Conservation (phyloP, 192 early-diverging fungal genomes). For the Funneliformis geosporum region DNA sequence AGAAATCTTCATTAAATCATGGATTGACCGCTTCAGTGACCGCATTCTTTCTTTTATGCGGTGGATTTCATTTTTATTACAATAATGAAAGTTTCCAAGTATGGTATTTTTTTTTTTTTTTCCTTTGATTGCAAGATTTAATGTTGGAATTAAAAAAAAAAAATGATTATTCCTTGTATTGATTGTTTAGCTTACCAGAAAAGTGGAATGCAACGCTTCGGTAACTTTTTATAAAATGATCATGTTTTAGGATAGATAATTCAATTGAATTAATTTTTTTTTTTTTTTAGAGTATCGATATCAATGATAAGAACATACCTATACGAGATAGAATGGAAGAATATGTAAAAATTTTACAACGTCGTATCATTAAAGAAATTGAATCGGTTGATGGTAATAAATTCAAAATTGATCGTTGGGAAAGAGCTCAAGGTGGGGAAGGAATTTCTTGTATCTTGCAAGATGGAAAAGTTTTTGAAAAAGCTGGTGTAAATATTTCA, state of each 20-base stretch:
- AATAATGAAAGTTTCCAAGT: not conserved
- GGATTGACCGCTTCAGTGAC: not conserved
- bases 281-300: not conserved
- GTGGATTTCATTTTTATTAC: not conserved
- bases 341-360: conserved; percentile 76
- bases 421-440: conserved; percentile 87
- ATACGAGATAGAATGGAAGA: conserved; percentile 86
- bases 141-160: too few species aligned
- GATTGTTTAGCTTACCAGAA: not conserved
- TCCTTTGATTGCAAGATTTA: not conserved
- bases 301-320: conserved; percentile 34
- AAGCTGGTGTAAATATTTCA: conserved; percentile 96
- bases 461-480: conserved; percentile 91
- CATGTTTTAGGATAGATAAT: not conserved
- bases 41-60: not conserved
- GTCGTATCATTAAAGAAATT: conserved; percentile 69
- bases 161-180: not conserved
- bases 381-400: conserved; percentile 62
- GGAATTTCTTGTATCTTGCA: conserved; percentile 92
- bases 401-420: conserved; percentile 82
- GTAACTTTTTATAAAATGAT: not conserved
- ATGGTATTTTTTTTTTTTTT: not conserved
- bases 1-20: not conserved
- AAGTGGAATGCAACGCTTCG: not conserved
- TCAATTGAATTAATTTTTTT: not conserved